Percentiles rank a stretch among this genome's conserved stretches.
These are phyloP conservation scores for Niveomyces coronatus DNA, from an alignment of 2,329 filamentous ascomycete genomes.

Conservation along the genomic window DNA sequence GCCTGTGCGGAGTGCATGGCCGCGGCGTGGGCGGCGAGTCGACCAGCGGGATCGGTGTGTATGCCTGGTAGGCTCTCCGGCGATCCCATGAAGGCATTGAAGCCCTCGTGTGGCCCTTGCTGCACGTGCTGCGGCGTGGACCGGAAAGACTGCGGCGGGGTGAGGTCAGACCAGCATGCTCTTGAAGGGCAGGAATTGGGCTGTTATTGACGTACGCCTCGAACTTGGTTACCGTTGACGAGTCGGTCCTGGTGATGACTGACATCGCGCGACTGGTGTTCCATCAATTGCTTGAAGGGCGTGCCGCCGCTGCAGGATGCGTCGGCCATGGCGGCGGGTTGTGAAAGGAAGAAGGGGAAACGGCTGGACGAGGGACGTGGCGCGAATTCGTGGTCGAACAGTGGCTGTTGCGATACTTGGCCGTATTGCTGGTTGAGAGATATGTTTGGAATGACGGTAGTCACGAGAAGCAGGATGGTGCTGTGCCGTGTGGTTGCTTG, in stretches of 20 bases:
- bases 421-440: too few species aligned
- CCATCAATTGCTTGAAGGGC: slow-evolving; percentile 32
- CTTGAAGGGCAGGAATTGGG: too few species aligned
- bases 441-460: too few species aligned
- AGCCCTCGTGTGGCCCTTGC: slow-evolving; percentile 21
- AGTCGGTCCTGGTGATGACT: slow-evolving; percentile 32
- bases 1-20: slow-evolving; percentile 20
- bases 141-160: slow-evolving; percentile 22
- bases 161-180: neutral
- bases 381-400: too few species aligned
- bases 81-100: slow-evolving; percentile 25
- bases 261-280: slow-evolving; percentile 31
- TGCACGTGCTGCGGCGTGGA: slow-evolving; percentile 18
- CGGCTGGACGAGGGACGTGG: neutral
- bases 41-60: slow-evolving; percentile 23
- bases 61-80: slow-evolving; percentile 18
- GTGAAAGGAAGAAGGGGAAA: neutral
- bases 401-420: too few species aligned
- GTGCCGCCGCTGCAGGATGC: slow-evolving; percentile 31
- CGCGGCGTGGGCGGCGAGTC: slow-evolving; percentile 24
- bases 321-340: slow-evolving; percentile 27
- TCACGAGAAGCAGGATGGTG: too few species aligned
- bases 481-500: too few species aligned
- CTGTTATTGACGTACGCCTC: slow-evolving; percentile 25
- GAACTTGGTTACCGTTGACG: slow-evolving; percentile 19